phyloP scores from a whole-genome alignment of 306 rosid genomes.

The Prunus davidiana region DNA sequence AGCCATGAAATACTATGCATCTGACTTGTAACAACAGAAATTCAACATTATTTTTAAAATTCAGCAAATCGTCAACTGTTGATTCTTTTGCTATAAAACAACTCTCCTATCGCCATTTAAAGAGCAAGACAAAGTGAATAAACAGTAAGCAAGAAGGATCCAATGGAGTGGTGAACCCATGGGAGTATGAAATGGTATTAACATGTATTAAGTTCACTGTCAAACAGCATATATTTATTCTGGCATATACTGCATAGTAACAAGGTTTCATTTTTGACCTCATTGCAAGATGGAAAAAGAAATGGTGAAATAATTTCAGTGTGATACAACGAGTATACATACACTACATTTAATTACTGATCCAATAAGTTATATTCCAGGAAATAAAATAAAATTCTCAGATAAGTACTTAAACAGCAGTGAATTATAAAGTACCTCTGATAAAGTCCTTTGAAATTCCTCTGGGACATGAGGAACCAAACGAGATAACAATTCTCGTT shows the following conservation, averaged over 20 bases:
- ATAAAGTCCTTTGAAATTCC: slow-evolving; percentile 43
- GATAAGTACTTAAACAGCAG: neutral
- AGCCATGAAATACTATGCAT: neutral
- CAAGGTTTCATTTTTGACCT: neutral
- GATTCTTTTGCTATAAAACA: neutral
- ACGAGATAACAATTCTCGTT: slow-evolving; percentile 62
- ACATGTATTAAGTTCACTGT: neutral
- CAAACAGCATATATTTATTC: neutral
- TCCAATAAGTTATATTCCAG: neutral
- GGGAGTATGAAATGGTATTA: neutral
- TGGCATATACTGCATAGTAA: slow-evolving; percentile 2
- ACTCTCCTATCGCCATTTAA: neutral
- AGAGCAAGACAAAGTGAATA: neutral
- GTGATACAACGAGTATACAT: slow-evolving; percentile 13
- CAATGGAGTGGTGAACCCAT: neutral
- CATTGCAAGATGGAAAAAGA: neutral
- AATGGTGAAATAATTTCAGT: neutral
- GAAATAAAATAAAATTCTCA: neutral
- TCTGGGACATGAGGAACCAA: slow-evolving; percentile 50
- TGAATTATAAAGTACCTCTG: slow-evolving; percentile 49
- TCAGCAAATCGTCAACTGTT: neutral
- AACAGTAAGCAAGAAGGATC: neutral
- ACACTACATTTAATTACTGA: neutral
- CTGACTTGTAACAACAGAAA: neutral
- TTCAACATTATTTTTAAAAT: neutral